Base-by-base conservation (phyloP, 208 protist genomes). In the Trypanosoma mega region DNA sequence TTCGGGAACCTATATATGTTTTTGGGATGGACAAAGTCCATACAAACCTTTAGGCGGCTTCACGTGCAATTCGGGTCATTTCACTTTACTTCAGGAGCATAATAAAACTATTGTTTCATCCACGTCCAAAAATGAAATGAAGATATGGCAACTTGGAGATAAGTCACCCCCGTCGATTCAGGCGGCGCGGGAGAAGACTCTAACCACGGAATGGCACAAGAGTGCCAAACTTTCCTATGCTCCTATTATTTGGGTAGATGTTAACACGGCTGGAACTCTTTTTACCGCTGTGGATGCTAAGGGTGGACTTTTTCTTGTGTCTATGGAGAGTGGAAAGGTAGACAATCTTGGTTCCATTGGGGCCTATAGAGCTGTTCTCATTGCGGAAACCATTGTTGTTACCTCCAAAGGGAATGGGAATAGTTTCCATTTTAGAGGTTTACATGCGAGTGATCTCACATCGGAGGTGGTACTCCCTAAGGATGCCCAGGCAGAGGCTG, bases 221-320 rank as follows among this genome's bases (percentile, higher is more conserved):
- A 94, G 82, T 67, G 67, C 60, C 31, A 89, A 88, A 51, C 61
- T 92, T 0, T 91, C 84, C 24, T 18, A n/a, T 12, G 36, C 54
- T 39, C 48, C 76, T 33, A 78, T 94, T 41, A 44, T 31, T 20
- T 34, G 41, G 5, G 54, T 90, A 11, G 66, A 57, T 23, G 68
- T 68, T 21, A 80, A 90, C 59, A 37, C 61, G 16, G 56, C 31
- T 52, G 61, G 43, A 53, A 72, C 37, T 26, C 56, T 58, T 54
- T 24, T 82, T n/a, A 67, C 49, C 9, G 41, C 41, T 26, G 53
- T 78, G 24, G 71, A 83, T 57, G 54, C n/a, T 1, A 16, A 24
- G 14, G 68, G 64, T 26, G 44, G 59, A 27, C 24, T 80, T 34
- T 56, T 63, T 23, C 53, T 85, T 29, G 84, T 84, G 53, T 76